Evolutionary conservation across 2,329 filamentous ascomycete genomes (phyloP).

Genomic region (Talaromyces atroroseus): DNA sequence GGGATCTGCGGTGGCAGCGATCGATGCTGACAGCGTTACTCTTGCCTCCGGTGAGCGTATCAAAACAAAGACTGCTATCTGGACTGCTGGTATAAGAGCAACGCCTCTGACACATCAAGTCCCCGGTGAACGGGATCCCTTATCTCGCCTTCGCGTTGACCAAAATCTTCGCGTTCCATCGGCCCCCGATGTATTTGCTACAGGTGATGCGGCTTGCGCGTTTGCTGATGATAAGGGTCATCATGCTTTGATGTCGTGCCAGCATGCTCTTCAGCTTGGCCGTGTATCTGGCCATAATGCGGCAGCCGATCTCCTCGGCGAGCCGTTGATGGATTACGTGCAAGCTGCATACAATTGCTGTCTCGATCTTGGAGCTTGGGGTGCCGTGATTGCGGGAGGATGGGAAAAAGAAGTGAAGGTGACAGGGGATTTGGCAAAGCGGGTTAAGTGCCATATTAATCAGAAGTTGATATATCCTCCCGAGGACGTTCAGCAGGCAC

Average conservation of each 20-base stretch:
- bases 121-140: conserved; percentile 22
- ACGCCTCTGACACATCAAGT: conserved; percentile 30
- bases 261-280: conserved; percentile 35
- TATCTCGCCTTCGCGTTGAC: conserved; percentile 28
- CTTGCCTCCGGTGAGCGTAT: conserved; percentile 30
- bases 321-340: conserved; percentile 21
- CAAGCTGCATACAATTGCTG: conserved; percentile 30
- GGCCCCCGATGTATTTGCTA: conserved; percentile 23
- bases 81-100: conserved; percentile 35
- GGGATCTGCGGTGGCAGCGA: conserved; percentile 19
- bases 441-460: conserved; percentile 32
- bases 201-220: conserved; percentile 31
- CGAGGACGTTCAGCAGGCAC: conserved; percentile 17
- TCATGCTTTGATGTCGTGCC: conserved; percentile 35
- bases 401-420: conserved; percentile 29
- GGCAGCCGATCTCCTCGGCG: conserved; percentile 28
- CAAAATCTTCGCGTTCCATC: conserved; percentile 23
- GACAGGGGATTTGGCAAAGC: conserved; percentile 26
- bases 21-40: conserved; percentile 23
- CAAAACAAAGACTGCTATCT: conserved; percentile 29
- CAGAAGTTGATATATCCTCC: conserved; percentile 32
- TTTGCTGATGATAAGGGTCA: conserved; percentile 21
- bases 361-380: conserved; percentile 32
- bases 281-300: conserved; percentile 32
- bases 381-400: conserved; percentile 18